Conservation (phyloP, 352 stramenopile species). For the Pythium rishiriense region DNA sequence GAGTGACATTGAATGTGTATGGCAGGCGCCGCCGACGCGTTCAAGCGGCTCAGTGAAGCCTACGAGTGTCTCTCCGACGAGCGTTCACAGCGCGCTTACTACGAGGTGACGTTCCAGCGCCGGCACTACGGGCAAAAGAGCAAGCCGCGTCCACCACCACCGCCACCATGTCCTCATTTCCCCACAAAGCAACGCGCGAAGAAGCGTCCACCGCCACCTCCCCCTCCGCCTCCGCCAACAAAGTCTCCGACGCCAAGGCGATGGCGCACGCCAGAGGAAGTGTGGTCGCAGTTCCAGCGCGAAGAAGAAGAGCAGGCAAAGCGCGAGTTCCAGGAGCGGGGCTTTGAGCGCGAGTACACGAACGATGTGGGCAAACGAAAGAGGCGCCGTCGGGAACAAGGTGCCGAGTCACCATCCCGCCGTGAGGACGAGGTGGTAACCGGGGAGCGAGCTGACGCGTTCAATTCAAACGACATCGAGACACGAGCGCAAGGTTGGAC, state of each 20-base stretch:
- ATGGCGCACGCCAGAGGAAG: slow-evolving; percentile 59
- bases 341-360: slow-evolving; percentile 68
- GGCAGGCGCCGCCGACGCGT: slow-evolving; percentile 67
- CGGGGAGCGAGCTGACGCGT: background rate
- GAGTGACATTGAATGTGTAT: background rate
- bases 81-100: slow-evolving; percentile 49
- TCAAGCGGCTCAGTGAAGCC: slow-evolving; percentile 74
- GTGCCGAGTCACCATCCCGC: background rate
- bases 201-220: slow-evolving; percentile 10
- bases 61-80: slow-evolving; percentile 75
- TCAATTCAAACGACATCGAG: background rate
- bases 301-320: slow-evolving; percentile 71
- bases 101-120: slow-evolving; percentile 19
- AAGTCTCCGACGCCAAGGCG: slow-evolving; percentile 19
- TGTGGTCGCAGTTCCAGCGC: slow-evolving; percentile 65
- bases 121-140: background rate
- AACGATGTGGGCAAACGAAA: slow-evolving; percentile 1
- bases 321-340: slow-evolving; percentile 54
- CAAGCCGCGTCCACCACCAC: slow-evolving; percentile 1
- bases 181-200: slow-evolving; percentile 11
- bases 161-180: slow-evolving; percentile 1
- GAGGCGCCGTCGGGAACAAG: background rate
- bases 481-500: slow-evolving; percentile 13
- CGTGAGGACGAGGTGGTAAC: background rate
- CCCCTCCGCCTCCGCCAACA: background rate